phyloP scores from a whole-genome alignment of 2,329 filamentous ascomycete species.

The Botrytis cinerea region DNA sequence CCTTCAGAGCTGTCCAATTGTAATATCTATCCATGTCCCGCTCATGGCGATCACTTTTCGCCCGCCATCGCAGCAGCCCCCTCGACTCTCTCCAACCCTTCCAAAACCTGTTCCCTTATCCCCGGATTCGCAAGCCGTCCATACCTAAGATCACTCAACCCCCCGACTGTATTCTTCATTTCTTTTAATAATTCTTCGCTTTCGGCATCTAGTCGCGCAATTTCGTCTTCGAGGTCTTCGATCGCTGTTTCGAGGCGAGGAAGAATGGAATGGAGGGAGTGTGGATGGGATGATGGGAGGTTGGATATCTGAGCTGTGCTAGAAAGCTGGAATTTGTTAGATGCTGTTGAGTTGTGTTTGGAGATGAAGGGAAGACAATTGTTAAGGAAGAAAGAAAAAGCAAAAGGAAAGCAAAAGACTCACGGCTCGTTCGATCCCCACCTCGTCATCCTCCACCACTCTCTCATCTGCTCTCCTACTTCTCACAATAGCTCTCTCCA shows the following conservation, averaged over 20 bases:
- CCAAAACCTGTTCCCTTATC: constrained; percentile 65
- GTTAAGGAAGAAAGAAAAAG: not conserved
- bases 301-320: constrained; percentile 39
- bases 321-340: constrained; percentile 24
- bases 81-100: constrained; percentile 65
- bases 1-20: not conserved
- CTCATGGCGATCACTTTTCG: not conserved
- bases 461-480: constrained; percentile 54
- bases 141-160: constrained; percentile 80
- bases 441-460: constrained; percentile 62
- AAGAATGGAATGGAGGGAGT: constrained; percentile 65
- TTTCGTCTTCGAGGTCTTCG: constrained; percentile 66
- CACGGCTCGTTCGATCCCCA: constrained; percentile 63
- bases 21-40: not conserved
- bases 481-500: constrained; percentile 59
- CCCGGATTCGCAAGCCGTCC: constrained; percentile 69
- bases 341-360: not conserved
- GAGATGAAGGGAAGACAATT: not conserved
- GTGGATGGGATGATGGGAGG: constrained; percentile 51
- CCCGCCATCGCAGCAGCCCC: not conserved
- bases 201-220: constrained; percentile 65
- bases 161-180: constrained; percentile 66
- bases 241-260: constrained; percentile 69
- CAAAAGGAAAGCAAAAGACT: constrained; percentile 32
- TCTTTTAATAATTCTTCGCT: constrained; percentile 60